Evolutionary conservation across 805 yeast species (phyloP).

Genomic region (Yamadazyma sp.): DNA sequence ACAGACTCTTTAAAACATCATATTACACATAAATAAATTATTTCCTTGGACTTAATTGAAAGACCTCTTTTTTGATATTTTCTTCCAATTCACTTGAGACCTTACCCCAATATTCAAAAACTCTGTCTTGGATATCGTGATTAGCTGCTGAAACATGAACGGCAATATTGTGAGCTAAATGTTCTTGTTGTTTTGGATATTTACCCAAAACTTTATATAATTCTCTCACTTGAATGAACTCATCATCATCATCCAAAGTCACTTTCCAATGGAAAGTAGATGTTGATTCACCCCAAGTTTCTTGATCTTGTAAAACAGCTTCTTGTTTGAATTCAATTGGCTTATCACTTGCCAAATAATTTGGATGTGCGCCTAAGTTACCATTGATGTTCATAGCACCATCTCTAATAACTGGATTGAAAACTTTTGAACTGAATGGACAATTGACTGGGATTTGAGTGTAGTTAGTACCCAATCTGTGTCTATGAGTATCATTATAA

Average conservation of each 20-base stretch:
- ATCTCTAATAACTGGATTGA: conserved; percentile 73
- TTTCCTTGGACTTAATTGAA: conserved; percentile 49
- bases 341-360: conserved; percentile 60
- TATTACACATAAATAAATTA: conserved; percentile 11
- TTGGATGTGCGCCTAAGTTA: conserved; percentile 75
- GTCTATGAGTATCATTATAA: conserved; percentile 73
- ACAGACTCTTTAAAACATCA: too few species aligned
- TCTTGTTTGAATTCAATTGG: conserved; percentile 46
- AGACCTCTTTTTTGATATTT: conserved; percentile 61
- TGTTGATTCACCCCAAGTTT: conserved; percentile 80
- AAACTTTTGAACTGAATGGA: conserved; percentile 51
- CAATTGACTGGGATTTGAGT: conserved; percentile 85
- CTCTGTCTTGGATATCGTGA: conserved; percentile 74
- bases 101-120: conserved; percentile 69
- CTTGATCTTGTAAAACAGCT: conserved; percentile 63
- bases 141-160: conserved; percentile 69
- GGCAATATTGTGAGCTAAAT: conserved; percentile 81
- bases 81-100: conserved; percentile 69
- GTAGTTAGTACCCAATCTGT: conserved; percentile 74
- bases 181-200: conserved; percentile 78
- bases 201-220: conserved; percentile 77
- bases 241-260: conserved; percentile 51
- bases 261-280: conserved; percentile 85
- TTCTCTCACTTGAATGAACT: conserved; percentile 72
- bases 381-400: conserved; percentile 64